A percentile compares a stretch with the other conserved stretches of the same genome.
Conservation (phyloP, 2,329 filamentous ascomycete species). For the Neopestalotiopsis rosae region DNA sequence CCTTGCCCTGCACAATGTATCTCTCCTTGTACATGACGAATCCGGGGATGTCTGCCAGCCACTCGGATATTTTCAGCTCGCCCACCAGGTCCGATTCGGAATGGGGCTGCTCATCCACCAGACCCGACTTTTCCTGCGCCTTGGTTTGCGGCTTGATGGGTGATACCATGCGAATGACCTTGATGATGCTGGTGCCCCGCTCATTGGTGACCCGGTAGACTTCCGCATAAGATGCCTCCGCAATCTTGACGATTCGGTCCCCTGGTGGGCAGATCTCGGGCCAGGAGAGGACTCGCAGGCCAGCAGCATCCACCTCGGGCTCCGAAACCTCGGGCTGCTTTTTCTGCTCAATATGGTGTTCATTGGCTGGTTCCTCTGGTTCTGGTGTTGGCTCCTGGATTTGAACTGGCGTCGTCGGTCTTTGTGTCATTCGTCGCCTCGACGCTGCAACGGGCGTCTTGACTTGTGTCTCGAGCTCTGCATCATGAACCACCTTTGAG, state of each 20-base stretch:
- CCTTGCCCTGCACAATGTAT: slow-evolving; percentile 63
- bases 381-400: slow-evolving; percentile 21
- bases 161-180: slow-evolving; percentile 64
- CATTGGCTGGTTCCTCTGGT: slow-evolving; percentile 17
- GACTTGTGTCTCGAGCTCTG: background rate
- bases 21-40: slow-evolving; percentile 71
- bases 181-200: slow-evolving; percentile 68
- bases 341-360: slow-evolving; percentile 14
- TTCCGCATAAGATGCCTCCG: slow-evolving; percentile 70
- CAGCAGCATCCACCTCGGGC: slow-evolving; percentile 22
- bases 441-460: background rate
- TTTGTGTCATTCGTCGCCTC: background rate
- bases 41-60: slow-evolving; percentile 66
- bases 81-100: slow-evolving; percentile 59
- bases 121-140: slow-evolving; percentile 55
- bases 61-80: slow-evolving; percentile 68
- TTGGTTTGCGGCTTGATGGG: slow-evolving; percentile 64
- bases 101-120: slow-evolving; percentile 66
- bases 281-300: slow-evolving; percentile 57
- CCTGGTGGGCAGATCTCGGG: slow-evolving; percentile 59
- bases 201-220: slow-evolving; percentile 67
- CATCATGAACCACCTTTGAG: background rate
- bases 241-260: slow-evolving; percentile 65
- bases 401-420: slow-evolving; percentile 19
- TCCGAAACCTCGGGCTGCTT: slow-evolving; percentile 16